Base-by-base conservation (phyloP, 1,284 basidiomycete genomes). In the Pholiota adiposa region DNA sequence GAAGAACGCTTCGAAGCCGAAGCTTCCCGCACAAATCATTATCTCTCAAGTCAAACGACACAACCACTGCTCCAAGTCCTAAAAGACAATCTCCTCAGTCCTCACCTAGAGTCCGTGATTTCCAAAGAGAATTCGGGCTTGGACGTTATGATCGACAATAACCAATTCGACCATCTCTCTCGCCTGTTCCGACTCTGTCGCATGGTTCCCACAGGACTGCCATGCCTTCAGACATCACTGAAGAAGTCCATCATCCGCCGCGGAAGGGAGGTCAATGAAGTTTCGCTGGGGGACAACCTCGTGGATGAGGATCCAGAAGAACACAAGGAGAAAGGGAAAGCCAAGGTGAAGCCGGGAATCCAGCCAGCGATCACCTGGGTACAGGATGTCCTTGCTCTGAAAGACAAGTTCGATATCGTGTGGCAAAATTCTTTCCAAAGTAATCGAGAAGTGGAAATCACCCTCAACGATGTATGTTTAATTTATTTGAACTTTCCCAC, bases 281-380 rank as follows among this genome's bases (percentile, higher is more conserved):
- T 70, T 25, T 84, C 85, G 12, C 54, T 73, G 19, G 71, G 73
- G 5, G 63, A 70, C 16, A 82, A 83, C 34, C 68, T 69, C 18
- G 66, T 59, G 12, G 77, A 79, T 33, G 63, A 62, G 25, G 72
- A 73, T 59, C 61, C 68, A 19, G 74, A 77, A 33, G 80, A 65
- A 16, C 65, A 68, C 3, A 71, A 68, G 31, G 61, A 73, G 43
- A 76, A 73, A n/a, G 68, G 71, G 4, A 83, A 84, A 66, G 75
- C 65, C 6, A 92, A 88, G 69, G 84, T 78, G 1, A 92, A 87
- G 66, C 71, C 73, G 16, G 72, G 74, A 7, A 75, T 81, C 29
- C 84, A 87, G 59, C 83, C 80, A 0, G 97, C 97, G 0, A 78
- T 98, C 56, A 90, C 89, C 71, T 99, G 97, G 97, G 97, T 99